Percentiles rank a stretch among this genome's conserved stretches.
Conservation (phyloP, 139 green algal genomes). For the Tetratostichococcus sp. region DNA sequence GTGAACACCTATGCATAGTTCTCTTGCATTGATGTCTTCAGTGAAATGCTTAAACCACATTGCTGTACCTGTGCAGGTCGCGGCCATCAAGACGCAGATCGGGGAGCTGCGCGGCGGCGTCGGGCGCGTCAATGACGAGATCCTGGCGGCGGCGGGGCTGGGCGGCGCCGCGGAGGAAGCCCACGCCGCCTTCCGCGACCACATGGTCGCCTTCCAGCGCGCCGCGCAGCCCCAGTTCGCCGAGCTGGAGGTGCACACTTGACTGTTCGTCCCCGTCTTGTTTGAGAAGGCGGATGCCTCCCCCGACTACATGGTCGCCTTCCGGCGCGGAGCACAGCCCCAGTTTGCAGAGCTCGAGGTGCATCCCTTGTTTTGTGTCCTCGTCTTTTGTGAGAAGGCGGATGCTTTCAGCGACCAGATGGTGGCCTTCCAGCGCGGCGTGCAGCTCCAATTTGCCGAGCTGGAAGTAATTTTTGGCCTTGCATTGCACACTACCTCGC, state of each 20-base stretch:
- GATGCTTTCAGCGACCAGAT: conserved; percentile 41
- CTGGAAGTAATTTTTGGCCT: conserved; percentile 28
- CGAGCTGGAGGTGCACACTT: conserved; percentile 24
- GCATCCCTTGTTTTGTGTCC: neutral
- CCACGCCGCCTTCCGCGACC: conserved; percentile 26
- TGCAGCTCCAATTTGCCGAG: conserved; percentile 12
- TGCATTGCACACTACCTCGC: too few species aligned
- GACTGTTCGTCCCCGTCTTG: neutral
- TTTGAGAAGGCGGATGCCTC: conserved; percentile 22
- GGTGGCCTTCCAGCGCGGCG: conserved; percentile 34
- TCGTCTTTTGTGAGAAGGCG: neutral
- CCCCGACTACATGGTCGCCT: conserved; percentile 35
- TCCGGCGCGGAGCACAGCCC: conserved; percentile 23
- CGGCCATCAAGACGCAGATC: conserved; percentile 36
- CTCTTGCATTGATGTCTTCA: neutral
- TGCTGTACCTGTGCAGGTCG: conserved; percentile 28
- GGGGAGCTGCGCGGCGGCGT: conserved; percentile 45
- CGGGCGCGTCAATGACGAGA: conserved; percentile 31
- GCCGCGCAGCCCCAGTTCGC: conserved; percentile 18
- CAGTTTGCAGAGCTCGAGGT: conserved; percentile 34
- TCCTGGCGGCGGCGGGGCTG: conserved; percentile 17
- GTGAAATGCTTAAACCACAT: too few species aligned
- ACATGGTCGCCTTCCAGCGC: conserved; percentile 43
- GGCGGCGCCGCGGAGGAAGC: neutral
- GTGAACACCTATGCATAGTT: too few species aligned